Evolutionary conservation across 2,329 filamentous ascomycete species (phyloP), one percentile per base, ranked within the genome.

Genomic region (Didymella lethalis): DNA sequence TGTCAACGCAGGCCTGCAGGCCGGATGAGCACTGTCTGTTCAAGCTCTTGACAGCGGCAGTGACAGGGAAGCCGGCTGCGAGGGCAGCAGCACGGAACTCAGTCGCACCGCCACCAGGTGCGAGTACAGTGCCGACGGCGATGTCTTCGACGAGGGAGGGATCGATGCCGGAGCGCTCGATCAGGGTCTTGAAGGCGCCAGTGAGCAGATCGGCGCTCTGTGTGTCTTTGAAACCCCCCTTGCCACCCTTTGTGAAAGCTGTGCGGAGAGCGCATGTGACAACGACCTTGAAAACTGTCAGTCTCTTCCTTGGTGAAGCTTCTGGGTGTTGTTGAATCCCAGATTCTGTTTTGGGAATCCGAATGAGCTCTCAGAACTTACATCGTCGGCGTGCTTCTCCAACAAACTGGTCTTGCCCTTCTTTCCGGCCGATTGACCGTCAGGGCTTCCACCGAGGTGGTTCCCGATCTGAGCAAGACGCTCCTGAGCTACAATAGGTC

Each of bases 21-120:
- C 95, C 94, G 38, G 90, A 93, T 14, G 91, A 96, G 83, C 95
- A 99, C 82, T 98, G 94, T 72, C 95, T 85, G 85, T 98, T 99
- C 77, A 97, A 81, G 58, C 88, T 88, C 81, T 91, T 92, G 57
- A 96, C 90, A n/a, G 93, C 90, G 5, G 93, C 87, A 18, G 87
- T 85, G 71, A 91, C 90, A 43, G 95, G 91, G 83, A 98, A 96
- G 45, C 95, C 95, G 48, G 95, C 95, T 7, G 92, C 92, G 57
- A 98, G 84, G 54, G 90, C 89, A 34, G 95, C 95, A 60, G 93
- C 95, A 66, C 95, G 90, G 88, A 97, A 97, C 82, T 98, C 95
- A 46, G 95, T 98, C 23, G 95, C 95, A 67, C 94, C 95, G 68
- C 93, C 95, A 62, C 95, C 95, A 32, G 94, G 94, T 18, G 94